A percentile compares a stretch with the other conserved stretches of the same genome.
Conservation (phyloP, 2,329 filamentous ascomycete genomes). For the Fusarium dimerum region DNA sequence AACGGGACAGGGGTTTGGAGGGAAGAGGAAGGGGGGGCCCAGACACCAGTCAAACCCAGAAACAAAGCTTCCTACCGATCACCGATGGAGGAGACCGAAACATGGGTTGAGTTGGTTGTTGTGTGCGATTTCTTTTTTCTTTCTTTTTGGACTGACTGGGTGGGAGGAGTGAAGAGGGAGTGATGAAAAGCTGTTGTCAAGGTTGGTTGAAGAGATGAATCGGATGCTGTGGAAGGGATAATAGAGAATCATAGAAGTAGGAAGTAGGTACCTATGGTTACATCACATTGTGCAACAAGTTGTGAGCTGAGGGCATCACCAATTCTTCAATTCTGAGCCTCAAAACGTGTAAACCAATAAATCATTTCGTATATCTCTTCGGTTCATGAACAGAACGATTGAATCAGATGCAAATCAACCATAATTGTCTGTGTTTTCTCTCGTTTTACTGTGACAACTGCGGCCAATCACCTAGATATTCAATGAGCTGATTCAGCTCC, state of each 20-base stretch:
- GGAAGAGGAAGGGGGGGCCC: neutral
- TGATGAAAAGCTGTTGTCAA: neutral
- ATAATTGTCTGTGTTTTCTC: too few species aligned
- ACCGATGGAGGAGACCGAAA: neutral
- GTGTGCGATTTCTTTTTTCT: neutral
- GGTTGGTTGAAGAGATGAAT: neutral
- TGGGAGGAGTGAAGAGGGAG: neutral
- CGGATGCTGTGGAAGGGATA: neutral
- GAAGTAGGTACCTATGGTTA: neutral
- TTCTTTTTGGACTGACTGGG: neutral
- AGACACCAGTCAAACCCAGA: neutral
- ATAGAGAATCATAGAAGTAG: neutral
- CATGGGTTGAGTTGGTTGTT: neutral
- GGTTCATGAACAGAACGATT: too few species aligned
- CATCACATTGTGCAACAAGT: neutral
- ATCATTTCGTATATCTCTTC: neutral
- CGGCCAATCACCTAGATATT: too few species aligned
- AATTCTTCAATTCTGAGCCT: conserved; percentile 24
- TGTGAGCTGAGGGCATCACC: conserved; percentile 19
- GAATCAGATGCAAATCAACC: too few species aligned
- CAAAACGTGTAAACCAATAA: neutral
- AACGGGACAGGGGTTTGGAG: conserved; percentile 21
- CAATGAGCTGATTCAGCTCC: too few species aligned
- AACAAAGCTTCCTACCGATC: neutral
- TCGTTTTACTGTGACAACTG: too few species aligned